phyloP scores from a whole-genome alignment of 306 rosid genomes.

The Abrus precatorius region DNA sequence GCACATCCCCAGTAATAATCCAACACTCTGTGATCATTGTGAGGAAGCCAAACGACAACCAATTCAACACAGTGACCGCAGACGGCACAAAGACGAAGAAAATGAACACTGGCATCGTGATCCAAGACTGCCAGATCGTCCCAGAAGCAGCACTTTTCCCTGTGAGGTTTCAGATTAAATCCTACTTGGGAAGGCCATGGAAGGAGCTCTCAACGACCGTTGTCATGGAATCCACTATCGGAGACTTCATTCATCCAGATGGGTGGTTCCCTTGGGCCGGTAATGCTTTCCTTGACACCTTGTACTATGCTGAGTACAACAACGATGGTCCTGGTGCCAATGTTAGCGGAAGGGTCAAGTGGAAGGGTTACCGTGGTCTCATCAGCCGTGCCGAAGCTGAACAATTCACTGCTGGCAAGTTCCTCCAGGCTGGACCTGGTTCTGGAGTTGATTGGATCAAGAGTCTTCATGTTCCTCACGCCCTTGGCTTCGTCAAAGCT shows the following conservation, averaged over 20 bases:
- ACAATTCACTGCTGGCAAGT: constrained; percentile 49
- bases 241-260: constrained; percentile 60
- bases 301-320: constrained; percentile 61
- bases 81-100: constrained; percentile 47
- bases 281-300: constrained; percentile 21
- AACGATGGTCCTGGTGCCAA: constrained; percentile 70
- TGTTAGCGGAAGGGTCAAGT: constrained; percentile 53
- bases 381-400: constrained; percentile 56
- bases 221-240: constrained; percentile 64
- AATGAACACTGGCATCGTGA: constrained; percentile 51
- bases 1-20: constrained; percentile 53
- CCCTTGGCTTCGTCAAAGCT: constrained; percentile 7
- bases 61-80: constrained; percentile 64
- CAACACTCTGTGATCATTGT: constrained; percentile 66
- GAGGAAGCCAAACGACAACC: constrained; percentile 57
- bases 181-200: constrained; percentile 80
- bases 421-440: constrained; percentile 25
- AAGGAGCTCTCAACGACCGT: constrained; percentile 59
- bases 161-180: constrained; percentile 41
- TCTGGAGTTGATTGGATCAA: constrained; percentile 47
- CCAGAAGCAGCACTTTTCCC: constrained; percentile 58
- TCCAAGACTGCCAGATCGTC: constrained; percentile 69
- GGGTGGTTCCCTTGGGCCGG: constrained; percentile 62
- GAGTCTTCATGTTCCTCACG: constrained; percentile 38
- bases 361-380: constrained; percentile 57